phyloP scores from a whole-genome alignment of 257 asterid species.

The Paraleonurus japonicus region DNA sequence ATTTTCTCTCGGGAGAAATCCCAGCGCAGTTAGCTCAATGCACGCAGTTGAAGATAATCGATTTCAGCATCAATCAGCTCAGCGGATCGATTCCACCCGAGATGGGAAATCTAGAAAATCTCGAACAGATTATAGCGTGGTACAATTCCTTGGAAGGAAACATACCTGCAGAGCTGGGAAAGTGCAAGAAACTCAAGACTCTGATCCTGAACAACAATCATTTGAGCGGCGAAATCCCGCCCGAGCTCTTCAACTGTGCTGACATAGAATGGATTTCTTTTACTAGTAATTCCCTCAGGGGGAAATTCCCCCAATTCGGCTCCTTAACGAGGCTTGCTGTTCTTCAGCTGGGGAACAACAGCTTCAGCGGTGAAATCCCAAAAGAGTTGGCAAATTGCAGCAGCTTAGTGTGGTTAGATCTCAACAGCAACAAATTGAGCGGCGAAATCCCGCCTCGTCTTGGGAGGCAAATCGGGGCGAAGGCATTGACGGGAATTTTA shows the following conservation, averaged over 20 bases:
- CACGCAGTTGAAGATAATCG: constrained; percentile 63
- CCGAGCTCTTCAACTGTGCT: constrained; percentile 54
- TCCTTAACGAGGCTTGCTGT: constrained; percentile 68
- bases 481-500: constrained; percentile 74
- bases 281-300: constrained; percentile 72
- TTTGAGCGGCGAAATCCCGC: constrained; percentile 67
- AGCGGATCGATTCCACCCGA: constrained; percentile 83
- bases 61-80: constrained; percentile 80
- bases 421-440: constrained; percentile 63
- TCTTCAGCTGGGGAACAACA: constrained; percentile 79
- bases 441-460: constrained; percentile 90
- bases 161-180: constrained; percentile 76
- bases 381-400: constrained; percentile 67
- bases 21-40: constrained; percentile 69
- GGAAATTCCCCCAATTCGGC: constrained; percentile 65
- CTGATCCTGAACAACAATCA: constrained; percentile 82
- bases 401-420: constrained; percentile 83
- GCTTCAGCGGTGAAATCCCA: constrained; percentile 75
- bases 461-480: constrained; percentile 79
- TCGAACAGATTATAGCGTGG: constrained; percentile 93
- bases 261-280: constrained; percentile 84
- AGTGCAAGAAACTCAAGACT: constrained; percentile 79
- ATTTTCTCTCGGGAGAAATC: constrained; percentile 58
- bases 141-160: constrained; percentile 77
- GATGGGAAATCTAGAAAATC: constrained; percentile 65